These are phyloP conservation scores for Afroboletus lepidellus DNA, from an alignment of 1,284 basidiomycete species.

Conservation along the genomic window DNA sequence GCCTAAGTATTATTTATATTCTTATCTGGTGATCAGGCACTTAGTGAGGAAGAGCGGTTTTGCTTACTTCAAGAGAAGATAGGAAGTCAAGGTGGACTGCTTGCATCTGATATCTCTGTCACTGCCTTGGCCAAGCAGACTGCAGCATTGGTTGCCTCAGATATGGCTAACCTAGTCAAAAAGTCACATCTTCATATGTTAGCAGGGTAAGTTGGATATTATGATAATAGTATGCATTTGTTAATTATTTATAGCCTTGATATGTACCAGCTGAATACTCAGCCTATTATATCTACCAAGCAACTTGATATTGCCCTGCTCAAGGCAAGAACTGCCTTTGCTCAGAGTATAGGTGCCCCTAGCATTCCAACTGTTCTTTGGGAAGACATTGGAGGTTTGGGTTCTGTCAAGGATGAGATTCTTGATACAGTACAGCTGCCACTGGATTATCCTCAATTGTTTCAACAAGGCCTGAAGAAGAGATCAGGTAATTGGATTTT, in stretches of 20 bases:
- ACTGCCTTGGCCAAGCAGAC: constrained; percentile 80
- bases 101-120: constrained; percentile 82
- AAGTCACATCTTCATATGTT: constrained; percentile 64
- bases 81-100: constrained; percentile 10
- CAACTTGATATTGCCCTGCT: constrained; percentile 78
- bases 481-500: constrained; percentile 66
- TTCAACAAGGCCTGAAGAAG: constrained; percentile 92
- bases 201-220: constrained; percentile 39
- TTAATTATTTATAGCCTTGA: constrained; percentile 6
- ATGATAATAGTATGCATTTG: background rate
- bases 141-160: constrained; percentile 86
- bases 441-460: constrained; percentile 91
- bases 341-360: constrained; percentile 93
- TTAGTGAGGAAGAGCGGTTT: constrained; percentile 73
- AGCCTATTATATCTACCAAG: constrained; percentile 35
- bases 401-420: constrained; percentile 88
- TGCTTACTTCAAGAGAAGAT: constrained; percentile 31
- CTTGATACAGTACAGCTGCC: constrained; percentile 97
- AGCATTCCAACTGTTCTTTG: constrained; percentile 96
- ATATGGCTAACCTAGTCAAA: constrained; percentile 73
- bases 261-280: background rate
- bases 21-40: constrained; percentile 53
- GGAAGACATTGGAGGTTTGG: constrained; percentile 97
- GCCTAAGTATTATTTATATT: constrained; percentile 1
- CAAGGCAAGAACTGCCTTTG: constrained; percentile 80